Evolutionary conservation across 495 filamentous ascomycete genomes (phyloP), one percentile per base, ranked within the genome.

Genomic region (Antarctomyces pellizariae): DNA sequence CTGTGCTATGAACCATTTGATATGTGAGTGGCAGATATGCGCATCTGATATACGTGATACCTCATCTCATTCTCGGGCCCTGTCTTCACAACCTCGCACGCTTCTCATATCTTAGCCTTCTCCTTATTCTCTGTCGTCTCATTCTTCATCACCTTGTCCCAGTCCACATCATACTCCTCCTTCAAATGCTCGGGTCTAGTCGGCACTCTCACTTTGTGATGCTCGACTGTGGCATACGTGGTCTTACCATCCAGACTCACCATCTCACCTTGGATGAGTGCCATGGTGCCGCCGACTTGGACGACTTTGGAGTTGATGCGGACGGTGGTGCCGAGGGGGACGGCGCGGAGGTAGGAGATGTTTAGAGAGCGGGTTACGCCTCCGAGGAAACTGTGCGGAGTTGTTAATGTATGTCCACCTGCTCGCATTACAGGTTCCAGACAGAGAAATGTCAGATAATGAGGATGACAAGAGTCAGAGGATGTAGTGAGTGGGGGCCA

Each of bases 131-230:
- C n/a, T n/a, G n/a, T n/a, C n/a, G n/a, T n/a, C n/a, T n/a, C n/a
- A n/a, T n/a, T n/a, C n/a, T n/a, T n/a, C n/a, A n/a, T n/a, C n/a
- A n/a, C 32, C 18, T 25, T 25, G 18, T 35, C 36, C 34, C 31
- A 39, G n/a, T 37, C 13, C n/a, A 36, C 42, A 43, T 53, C 52
- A 48, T 48, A 53, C 0, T 22, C 22, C 9, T 49, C 25, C 35
- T 28, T 43, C 22, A 46, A 25, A 42, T 53, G 41, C 29, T 46
- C 41, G 26, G 37, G 17, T 22, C 15, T 24, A n/a, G 44, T 49
- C 10, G 53, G 44, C 4, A 51, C 38, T 25, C 44, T 42, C 4
- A 56, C 52, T 30, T 58, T 58, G 35, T 58, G 53, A 35, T 56
- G 53, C 25, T 58, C 53, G 24, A 36, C 46, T 8, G 48, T 53